Conservation (phyloP, 129 eudicot genomes). For the Logfia minima region DNA sequence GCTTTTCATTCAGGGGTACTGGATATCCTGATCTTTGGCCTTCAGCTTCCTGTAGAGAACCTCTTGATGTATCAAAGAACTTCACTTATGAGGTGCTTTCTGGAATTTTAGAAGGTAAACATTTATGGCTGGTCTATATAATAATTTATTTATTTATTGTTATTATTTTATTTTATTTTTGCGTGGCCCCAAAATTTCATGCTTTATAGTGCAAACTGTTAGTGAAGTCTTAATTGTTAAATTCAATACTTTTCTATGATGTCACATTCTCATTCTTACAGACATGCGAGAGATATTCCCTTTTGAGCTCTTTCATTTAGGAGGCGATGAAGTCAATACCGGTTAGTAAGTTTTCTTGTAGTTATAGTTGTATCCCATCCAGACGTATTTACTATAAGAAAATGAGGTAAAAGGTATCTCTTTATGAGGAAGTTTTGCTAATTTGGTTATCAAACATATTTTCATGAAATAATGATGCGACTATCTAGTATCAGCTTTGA, state of each 20-base stretch:
- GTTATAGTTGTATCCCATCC: background rate
- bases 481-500: background rate
- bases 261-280: conserved; percentile 33
- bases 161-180: background rate
- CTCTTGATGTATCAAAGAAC: conserved; percentile 89
- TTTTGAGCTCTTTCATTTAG: conserved; percentile 91
- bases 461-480: background rate
- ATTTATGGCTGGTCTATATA: conserved; percentile 6
- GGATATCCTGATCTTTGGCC: conserved; percentile 99
- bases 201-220: conserved; percentile 1
- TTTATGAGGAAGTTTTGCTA: background rate
- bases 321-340: conserved; percentile 97
- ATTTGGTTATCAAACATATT: background rate
- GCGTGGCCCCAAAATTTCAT: too few species aligned
- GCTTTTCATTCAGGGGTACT: conserved; percentile 67
- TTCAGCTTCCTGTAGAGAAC: conserved; percentile 81
- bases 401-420: background rate
- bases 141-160: background rate
- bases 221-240: conserved; percentile 6
- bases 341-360: conserved; percentile 42
- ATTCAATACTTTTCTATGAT: conserved; percentile 1
- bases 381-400: background rate
- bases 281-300: conserved; percentile 85
- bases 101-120: conserved; percentile 77
- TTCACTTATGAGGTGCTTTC: conserved; percentile 83